Evolutionary conservation across 768 basidiomycete species (phyloP), one percentile per base, ranked within the genome.

Genomic region (Hebeloma cylindrosporum): DNA sequence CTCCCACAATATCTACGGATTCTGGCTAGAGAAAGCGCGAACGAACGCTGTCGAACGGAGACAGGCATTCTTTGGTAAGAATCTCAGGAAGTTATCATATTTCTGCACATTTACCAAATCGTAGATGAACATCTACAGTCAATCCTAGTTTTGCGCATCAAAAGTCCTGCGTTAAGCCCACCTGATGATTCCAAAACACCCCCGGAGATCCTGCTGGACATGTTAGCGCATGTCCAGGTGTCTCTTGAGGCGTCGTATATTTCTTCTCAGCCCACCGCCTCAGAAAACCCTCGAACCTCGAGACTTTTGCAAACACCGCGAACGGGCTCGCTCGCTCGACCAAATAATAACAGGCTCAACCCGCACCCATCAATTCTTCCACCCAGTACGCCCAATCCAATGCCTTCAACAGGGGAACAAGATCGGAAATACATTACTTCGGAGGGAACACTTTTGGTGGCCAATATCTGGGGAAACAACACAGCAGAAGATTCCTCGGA

Each of bases 211-310:
- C 66, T 90, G 21, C 68, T 87, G 5, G 64, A 77, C 5, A 80
- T 88, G 56, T 69, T 91, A 30, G 65, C 79, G 2, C 84, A 85
- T 61, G 64, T 86, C 5, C 85, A 93, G 65, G 71, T 92, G 11
- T 81, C 89, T 5, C 73, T 92, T 34, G 90, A 92, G 44, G 88
- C 89, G 2, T 82, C 81, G 2, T 94, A 92, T 58, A 86, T 88
- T 36, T 78, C 85, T 2, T 70, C 76, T 27, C 60, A 69, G 9
- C 73, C 70, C 14, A 59, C 58, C 26, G 62, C 48, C 36, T 66
- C 61, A 9, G 59, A 58, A 13, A 56, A 63, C n/a, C 68, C 68
- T 7, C 62, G 67, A 25, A 60, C 69, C 25, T 58, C 70, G 31
- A 64, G 67, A 43, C 52, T 73, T 33, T 60, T 77, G 8, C 70